phyloP scores from a whole-genome alignment of 1,139 yeast species.

The Sugiyamaella castrensis region DNA sequence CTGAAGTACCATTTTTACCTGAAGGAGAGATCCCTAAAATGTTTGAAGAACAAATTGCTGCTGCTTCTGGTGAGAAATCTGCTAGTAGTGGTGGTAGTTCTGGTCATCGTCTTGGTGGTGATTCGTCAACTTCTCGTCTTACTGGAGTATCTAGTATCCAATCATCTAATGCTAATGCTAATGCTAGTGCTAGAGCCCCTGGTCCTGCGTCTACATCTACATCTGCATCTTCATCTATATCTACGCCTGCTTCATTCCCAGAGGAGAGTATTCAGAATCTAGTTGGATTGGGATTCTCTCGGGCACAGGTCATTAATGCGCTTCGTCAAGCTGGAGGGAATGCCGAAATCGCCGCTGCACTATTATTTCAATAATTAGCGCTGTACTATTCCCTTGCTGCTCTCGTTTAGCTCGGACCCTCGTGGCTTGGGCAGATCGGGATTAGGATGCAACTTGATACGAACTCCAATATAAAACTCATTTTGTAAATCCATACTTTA shows the following conservation, averaged over 20 bases:
- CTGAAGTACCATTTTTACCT: slow-evolving; percentile 65
- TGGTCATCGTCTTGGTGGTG: slow-evolving; percentile 1
- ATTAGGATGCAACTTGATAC: too few relatives aligned
- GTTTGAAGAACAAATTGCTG: slow-evolving; percentile 22
- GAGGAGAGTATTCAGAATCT: slow-evolving; percentile 54
- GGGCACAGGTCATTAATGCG: slow-evolving; percentile 62
- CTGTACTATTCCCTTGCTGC: background rate
- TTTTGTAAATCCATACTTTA: too few relatives aligned
- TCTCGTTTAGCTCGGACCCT: too few relatives aligned
- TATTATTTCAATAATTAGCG: slow-evolving; percentile 48
- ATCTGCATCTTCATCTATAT: slow-evolving; percentile 1
- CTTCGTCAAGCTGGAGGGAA: slow-evolving; percentile 68
- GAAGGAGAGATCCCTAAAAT: slow-evolving; percentile 65
- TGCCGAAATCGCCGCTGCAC: slow-evolving; percentile 80
- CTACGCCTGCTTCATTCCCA: slow-evolving; percentile 31
- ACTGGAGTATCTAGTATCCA: background rate
- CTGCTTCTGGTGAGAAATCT: background rate
- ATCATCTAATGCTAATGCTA: slow-evolving; percentile 1
- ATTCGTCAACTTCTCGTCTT: background rate
- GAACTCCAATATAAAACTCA: too few relatives aligned
- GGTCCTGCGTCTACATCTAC: slow-evolving; percentile 24
- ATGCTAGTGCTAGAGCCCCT: slow-evolving; percentile 13
- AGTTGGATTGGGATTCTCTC: slow-evolving; percentile 66
- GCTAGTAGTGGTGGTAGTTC: background rate
- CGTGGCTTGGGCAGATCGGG: too few relatives aligned